Evolutionary conservation across 2,329 filamentous ascomycete species (phyloP), one percentile per base, ranked within the genome.

Genomic region (Setomelanomma holmii): DNA sequence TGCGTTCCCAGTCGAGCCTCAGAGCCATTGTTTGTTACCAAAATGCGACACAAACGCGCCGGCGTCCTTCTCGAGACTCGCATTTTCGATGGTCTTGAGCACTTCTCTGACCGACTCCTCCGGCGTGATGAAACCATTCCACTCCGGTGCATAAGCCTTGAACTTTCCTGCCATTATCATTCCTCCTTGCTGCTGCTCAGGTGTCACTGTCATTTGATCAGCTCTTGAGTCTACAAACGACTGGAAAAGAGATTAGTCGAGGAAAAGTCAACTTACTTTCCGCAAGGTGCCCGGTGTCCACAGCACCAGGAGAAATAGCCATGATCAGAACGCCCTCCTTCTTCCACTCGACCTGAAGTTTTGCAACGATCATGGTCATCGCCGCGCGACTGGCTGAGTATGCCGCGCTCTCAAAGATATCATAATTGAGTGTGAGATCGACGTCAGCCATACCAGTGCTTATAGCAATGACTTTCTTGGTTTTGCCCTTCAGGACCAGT

Each of bases 1-100:
- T 6, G 27, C 27, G 10, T 30, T 10, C 10, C 10, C 3, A 10
- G 27, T 8, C 27, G 14, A 30, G 27, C 27, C 14, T 30, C 27
- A 84, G 7, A 85, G 39, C 82, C 82, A 85, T 47, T 79, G 74
- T 68, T 82, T 80, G 56, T 75, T 82, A 3, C 83, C 82, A 49
- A 76, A 61, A 30, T 87, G 84, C 22, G 82, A 83, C 1, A 86
- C 56, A 58, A 84, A 85, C 0, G 72, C 66, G 2, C 85, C 84
- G 1, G 75, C 82, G 59, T 79, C 80, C 34, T 65, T 73, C 40
- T 80, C 77, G 7, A 85, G 66, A 22, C 74, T 82, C 1, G 75
- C 67, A 24, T 68, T 73, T 5, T 78, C 63, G 27, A 69, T 61
- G 2, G 75, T 60, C 7, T 63, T 50, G 23, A 72, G 45, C 35